These are phyloP conservation scores for Cruciata laevipes DNA, from an alignment of 257 asterid genomes.

Conservation along the genomic window DNA sequence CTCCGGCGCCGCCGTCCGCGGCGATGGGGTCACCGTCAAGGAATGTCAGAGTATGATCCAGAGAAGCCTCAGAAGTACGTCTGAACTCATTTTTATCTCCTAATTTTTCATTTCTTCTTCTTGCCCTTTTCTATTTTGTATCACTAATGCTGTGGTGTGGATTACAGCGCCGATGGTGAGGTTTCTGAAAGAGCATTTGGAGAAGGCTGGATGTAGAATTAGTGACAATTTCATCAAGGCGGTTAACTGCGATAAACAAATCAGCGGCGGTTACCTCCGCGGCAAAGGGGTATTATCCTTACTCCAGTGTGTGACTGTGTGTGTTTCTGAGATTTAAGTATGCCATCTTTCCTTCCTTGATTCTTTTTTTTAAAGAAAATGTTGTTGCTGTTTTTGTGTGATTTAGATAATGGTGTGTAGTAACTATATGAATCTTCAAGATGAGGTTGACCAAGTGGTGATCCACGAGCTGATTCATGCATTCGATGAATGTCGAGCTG, in stretches of 20 bases:
- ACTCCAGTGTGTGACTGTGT: too few relatives aligned
- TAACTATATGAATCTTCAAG: slow-evolving; percentile 68
- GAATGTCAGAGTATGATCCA: slow-evolving; percentile 62
- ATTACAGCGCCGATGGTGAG: slow-evolving; percentile 72
- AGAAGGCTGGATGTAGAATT: slow-evolving; percentile 62
- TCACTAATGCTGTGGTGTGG: not conserved
- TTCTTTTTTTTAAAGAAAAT: not conserved
- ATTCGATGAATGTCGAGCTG: slow-evolving; percentile 82
- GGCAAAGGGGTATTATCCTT: slow-evolving; percentile 51
- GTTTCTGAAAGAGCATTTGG: slow-evolving; percentile 61
- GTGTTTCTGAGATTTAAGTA: not conserved
- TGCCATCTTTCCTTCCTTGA: not conserved
- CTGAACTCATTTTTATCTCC: not conserved
- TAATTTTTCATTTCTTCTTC: slow-evolving; percentile 19
- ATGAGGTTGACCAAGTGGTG: slow-evolving; percentile 82
- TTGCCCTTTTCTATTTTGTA: slow-evolving; percentile 5
- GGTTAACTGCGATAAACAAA: slow-evolving; percentile 26
- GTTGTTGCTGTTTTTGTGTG: slow-evolving; percentile 4
- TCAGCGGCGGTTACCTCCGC: slow-evolving; percentile 52
- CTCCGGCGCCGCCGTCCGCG: not conserved
- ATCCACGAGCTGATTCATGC: slow-evolving; percentile 97
- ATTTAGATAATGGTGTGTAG: slow-evolving; percentile 60
- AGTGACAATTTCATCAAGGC: slow-evolving; percentile 60
- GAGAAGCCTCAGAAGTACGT: slow-evolving; percentile 54
- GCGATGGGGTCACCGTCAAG: slow-evolving; percentile 37